phyloP scores from a whole-genome alignment of 176 grass and related monocot genomes.

The Pontederia crassipes region DNA sequence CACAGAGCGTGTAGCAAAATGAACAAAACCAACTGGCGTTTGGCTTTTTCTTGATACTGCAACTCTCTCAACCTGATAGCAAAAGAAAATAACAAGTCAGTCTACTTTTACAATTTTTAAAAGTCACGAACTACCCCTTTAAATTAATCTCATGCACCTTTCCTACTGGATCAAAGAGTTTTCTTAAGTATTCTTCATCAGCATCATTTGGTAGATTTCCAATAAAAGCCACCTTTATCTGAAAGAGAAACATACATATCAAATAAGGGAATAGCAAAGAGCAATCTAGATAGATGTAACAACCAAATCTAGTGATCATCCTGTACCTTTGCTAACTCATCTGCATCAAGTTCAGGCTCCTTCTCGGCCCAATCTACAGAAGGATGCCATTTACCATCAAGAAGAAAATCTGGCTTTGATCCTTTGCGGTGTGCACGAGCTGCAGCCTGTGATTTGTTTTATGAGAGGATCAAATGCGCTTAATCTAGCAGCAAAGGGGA shows the following conservation, averaged over 20 bases:
- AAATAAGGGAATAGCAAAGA: too few species aligned
- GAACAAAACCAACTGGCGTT: conserved; percentile 64
- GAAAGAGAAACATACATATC: background rate
- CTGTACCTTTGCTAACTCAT: conserved; percentile 64
- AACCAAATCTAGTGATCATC: conserved; percentile 14
- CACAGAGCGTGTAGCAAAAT: conserved; percentile 50
- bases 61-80: conserved; percentile 43
- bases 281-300: background rate
- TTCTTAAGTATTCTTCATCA: conserved; percentile 48
- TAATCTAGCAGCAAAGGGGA: conserved; percentile 4
- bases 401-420: conserved; percentile 67
- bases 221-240: conserved; percentile 73
- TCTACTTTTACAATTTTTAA: background rate
- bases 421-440: conserved; percentile 49
- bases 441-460: conserved; percentile 59
- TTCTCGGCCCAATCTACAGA: conserved; percentile 73
- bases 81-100: background rate
- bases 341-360: conserved; percentile 45
- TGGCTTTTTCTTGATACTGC: conserved; percentile 64
- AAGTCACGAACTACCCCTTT: background rate
- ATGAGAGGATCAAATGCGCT: conserved; percentile 11
- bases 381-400: conserved; percentile 62
- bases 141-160: conserved; percentile 34
- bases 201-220: conserved; percentile 62
- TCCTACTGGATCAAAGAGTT: conserved; percentile 63